These are phyloP conservation scores for Phoma sp. DNA, from an alignment of 2,329 filamentous ascomycete species.

Conservation along the genomic window DNA sequence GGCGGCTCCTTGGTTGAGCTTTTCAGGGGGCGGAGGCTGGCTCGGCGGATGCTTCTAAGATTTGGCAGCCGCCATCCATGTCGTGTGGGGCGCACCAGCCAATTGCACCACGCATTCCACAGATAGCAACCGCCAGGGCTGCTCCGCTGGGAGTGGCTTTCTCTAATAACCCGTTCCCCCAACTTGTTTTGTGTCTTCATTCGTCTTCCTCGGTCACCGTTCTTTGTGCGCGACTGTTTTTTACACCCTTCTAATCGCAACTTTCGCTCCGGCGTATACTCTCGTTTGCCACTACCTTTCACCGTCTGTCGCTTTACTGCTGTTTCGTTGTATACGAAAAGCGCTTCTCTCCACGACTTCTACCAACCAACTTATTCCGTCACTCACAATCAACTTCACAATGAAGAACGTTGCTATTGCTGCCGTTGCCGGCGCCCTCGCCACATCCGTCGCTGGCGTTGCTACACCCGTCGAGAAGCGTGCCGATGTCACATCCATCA, in stretches of 20 bases:
- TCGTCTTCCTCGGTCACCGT: conserved; percentile 16
- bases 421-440: conserved; percentile 56
- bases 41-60: conserved; percentile 19
- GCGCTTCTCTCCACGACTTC: conserved; percentile 4
- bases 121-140: conserved; percentile 15
- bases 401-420: conserved; percentile 64
- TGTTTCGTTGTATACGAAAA: conserved; percentile 8
- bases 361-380: conserved; percentile 12
- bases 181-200: conserved; percentile 15
- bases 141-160: not conserved
- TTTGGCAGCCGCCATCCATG: conserved; percentile 19
- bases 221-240: conserved; percentile 17
- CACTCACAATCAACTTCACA: conserved; percentile 21
- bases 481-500: conserved; percentile 60
- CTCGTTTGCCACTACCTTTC: conserved; percentile 18
- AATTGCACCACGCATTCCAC: conserved; percentile 15
- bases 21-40: conserved; percentile 10
- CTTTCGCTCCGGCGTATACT: conserved; percentile 10
- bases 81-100: conserved; percentile 9
- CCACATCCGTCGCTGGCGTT: conserved; percentile 56
- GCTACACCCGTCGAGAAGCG: conserved; percentile 50
- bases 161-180: conserved; percentile 18
- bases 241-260: conserved; percentile 12
- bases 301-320: conserved; percentile 10
- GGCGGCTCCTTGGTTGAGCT: conserved; percentile 19